Evolutionary conservation across 2,329 filamentous ascomycete species (phyloP).

Genomic region (Hymenoscyphus linearis): DNA sequence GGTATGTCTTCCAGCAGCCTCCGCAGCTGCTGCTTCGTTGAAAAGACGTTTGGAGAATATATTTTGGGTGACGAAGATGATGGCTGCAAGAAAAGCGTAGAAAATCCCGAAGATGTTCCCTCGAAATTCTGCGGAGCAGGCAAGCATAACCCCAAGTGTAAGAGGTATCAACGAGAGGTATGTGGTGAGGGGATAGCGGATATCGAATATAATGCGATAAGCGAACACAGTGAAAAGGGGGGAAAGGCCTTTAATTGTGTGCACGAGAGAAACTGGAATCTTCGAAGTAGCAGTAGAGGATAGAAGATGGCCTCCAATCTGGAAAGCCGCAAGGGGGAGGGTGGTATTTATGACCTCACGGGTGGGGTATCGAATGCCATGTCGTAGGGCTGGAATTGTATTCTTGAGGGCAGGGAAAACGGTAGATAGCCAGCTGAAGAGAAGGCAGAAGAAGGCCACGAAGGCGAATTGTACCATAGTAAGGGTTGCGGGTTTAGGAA

Average conservation of each 20-base stretch:
- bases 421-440: conserved; percentile 70
- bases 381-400: conserved; percentile 70
- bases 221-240: conserved; percentile 92
- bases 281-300: conserved; percentile 90
- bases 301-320: conserved; percentile 87
- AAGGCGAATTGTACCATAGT: conserved; percentile 92
- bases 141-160: conserved; percentile 90
- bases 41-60: conserved; percentile 98
- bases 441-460: conserved; percentile 80
- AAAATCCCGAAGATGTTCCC: conserved; percentile 87
- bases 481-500: conserved; percentile 84
- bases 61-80: conserved; percentile 96
- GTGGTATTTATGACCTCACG: conserved; percentile 80
- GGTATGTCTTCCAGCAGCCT: conserved; percentile 61
- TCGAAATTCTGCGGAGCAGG: conserved; percentile 85
- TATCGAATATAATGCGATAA: conserved; percentile 83
- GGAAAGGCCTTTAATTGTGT: conserved; percentile 97
- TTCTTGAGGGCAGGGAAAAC: conserved; percentile 66
- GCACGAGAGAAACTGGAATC: conserved; percentile 93
- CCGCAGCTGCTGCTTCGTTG: conserved; percentile 84
- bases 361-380: conserved; percentile 77
- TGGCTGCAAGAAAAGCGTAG: conserved; percentile 81
- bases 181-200: conserved; percentile 79
- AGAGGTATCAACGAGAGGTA: conserved; percentile 88
- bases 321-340: conserved; percentile 86